These are phyloP conservation scores for Verticillium zaregamsianum DNA, from an alignment of 2,329 filamentous ascomycete genomes.

Conservation along the genomic window DNA sequence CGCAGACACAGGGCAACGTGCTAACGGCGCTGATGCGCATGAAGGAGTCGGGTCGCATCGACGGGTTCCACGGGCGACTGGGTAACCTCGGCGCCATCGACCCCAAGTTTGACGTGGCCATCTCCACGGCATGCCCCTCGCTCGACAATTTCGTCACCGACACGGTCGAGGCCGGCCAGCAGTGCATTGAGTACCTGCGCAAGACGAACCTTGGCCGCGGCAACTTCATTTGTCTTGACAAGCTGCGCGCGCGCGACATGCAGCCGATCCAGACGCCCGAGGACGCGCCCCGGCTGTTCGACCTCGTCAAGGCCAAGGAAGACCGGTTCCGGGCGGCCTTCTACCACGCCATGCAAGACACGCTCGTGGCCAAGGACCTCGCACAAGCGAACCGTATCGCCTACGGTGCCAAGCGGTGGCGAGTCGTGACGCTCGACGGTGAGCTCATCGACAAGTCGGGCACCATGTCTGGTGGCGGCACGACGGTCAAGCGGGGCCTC, in stretches of 20 bases:
- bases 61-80: slow-evolving; percentile 92
- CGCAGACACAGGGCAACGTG: slow-evolving; percentile 90
- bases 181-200: slow-evolving; percentile 94
- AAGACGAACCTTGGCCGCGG: slow-evolving; percentile 97
- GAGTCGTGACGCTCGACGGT: slow-evolving; percentile 91
- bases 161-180: slow-evolving; percentile 90
- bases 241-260: slow-evolving; percentile 74
- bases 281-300: slow-evolving; percentile 86
- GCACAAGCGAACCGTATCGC: slow-evolving; percentile 97
- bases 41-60: slow-evolving; percentile 92
- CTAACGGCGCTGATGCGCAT: slow-evolving; percentile 88
- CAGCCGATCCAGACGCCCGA: slow-evolving; percentile 83
- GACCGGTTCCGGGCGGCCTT: slow-evolving; percentile 86
- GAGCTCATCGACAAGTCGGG: slow-evolving; percentile 97
- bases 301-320: slow-evolving; percentile 85
- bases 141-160: slow-evolving; percentile 97
- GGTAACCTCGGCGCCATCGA: slow-evolving; percentile 95
- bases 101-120: slow-evolving; percentile 91
- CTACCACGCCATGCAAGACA: slow-evolving; percentile 93
- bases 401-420: slow-evolving; percentile 89
- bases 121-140: slow-evolving; percentile 88
- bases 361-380: slow-evolving; percentile 85
- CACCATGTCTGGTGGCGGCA: slow-evolving; percentile 97
- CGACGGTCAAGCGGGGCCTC: slow-evolving; percentile 80
- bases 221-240: slow-evolving; percentile 95